Percentiles rank a stretch among this genome's conserved stretches.
Conservation (phyloP, 2,329 filamentous ascomycete genomes). For the Macroventuria anomochaeta region DNA sequence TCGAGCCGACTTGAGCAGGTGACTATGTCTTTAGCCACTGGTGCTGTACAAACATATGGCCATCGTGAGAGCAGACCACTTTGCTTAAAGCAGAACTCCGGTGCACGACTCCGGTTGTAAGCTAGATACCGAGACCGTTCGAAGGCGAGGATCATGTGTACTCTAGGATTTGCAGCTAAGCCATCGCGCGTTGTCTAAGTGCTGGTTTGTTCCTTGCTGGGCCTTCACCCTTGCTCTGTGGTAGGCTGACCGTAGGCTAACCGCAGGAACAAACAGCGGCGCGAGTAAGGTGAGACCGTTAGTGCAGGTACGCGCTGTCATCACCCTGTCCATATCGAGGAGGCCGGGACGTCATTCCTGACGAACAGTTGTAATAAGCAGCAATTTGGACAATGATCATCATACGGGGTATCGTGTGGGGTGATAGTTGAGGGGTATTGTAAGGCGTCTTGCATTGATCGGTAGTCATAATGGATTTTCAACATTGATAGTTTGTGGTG, state of each 20-base stretch:
- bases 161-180: background rate
- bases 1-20: conserved; percentile 6
- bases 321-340: conserved; percentile 9
- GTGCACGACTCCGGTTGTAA: background rate
- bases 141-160: conserved; percentile 5
- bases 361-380: conserved; percentile 4
- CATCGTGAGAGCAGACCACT: background rate
- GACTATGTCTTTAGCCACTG: conserved; percentile 10
- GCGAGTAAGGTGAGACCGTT: conserved; percentile 15
- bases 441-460: conserved; percentile 19
- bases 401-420: background rate
- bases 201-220: conserved; percentile 6
- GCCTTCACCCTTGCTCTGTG: background rate
- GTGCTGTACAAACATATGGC: background rate
- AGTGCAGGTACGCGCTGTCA: conserved; percentile 21
- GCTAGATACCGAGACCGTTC: background rate
- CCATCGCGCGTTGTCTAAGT: background rate
- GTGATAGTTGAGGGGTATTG: background rate
- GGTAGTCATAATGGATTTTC: conserved; percentile 8
- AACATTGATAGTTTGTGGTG: conserved; percentile 5
- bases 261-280: conserved; percentile 5
- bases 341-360: conserved; percentile 18
- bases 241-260: conserved; percentile 11
- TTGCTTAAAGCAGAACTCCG: background rate
- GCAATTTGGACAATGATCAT: conserved; percentile 1